Base-by-base conservation (phyloP, 176 grass and related monocot genomes). In the Triticum monococcum region DNA sequence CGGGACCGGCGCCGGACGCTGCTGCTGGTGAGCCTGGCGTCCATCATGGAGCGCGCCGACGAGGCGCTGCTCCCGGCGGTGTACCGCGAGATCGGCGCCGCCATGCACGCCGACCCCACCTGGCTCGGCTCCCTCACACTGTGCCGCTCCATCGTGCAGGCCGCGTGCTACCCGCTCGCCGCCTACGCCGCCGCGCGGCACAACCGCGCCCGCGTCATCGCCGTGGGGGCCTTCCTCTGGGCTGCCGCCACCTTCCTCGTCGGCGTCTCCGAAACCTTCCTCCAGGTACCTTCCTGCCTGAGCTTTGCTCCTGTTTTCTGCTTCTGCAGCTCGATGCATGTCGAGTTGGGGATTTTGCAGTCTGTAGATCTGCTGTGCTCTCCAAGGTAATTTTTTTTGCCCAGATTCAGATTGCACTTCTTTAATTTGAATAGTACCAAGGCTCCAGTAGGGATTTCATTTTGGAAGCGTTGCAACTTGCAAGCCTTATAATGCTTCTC, bases 21-120 rank as follows among this genome's bases (percentile, higher is more conserved):
- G 74, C 38, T 90, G 78, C 81, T 98, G 78, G 87, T 96, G 64
- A 96, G 94, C 90, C 81, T 96, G 62, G 96, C 97, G 23, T 91
- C 91, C 37, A 94, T 96, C 88, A 96, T 94, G 97, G 94, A 98
- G 85, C 83, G 78, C 50, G 97, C 97, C 36, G 97, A 98, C 84
- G 92, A 98, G 90, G 94, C 92, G 9, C 86, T 98, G 22, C 90
- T 98, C 4, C 94, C 97, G 68, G 86, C 94, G 31, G 97, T 96
- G 87, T 98, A 98, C 92, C 93, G 85, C 25, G 97, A 96, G 82
- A 90, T 98, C 12, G 93, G 96, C 63, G 82, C 81, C 10, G 87
- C 92, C 63, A 88, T 98, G 61, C 75, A 90, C 79, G 67, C 94
- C 52, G 86, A 94, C 0, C 97, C 97, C 13, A 90, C 87, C 40